Conservation (phyloP, 2,329 filamentous ascomycete species). For the Fusarium chaquense region DNA sequence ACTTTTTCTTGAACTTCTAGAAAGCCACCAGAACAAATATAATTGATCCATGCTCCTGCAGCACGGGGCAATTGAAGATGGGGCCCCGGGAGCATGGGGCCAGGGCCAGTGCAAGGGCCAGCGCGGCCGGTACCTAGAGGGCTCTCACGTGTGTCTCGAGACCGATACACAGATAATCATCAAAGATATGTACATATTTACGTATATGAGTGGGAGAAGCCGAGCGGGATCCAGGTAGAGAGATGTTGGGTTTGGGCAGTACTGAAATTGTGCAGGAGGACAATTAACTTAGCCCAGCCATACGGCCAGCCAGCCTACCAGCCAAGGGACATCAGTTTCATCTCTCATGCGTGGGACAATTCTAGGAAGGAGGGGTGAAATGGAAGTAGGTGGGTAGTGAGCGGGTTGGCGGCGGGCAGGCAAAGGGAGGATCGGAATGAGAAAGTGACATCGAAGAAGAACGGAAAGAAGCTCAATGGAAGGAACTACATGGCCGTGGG, state of each 20-base stretch:
- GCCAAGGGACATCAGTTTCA: constrained; percentile 3
- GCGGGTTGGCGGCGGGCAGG: not conserved
- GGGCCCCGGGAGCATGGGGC: constrained; percentile 39
- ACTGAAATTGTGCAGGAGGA: constrained; percentile 7
- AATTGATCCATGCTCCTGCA: constrained; percentile 40
- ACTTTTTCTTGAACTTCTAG: constrained; percentile 43
- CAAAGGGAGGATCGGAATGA: constrained; percentile 29
- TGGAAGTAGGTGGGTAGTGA: constrained; percentile 15
- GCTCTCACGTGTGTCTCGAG: constrained; percentile 22
- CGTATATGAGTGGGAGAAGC: not conserved
- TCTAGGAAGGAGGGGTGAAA: constrained; percentile 26
- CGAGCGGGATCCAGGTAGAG: constrained; percentile 10
- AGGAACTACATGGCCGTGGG: constrained; percentile 27
- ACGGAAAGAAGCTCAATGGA: constrained; percentile 41
- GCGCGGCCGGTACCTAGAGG: constrained; percentile 16
- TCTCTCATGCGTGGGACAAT: constrained; percentile 16
- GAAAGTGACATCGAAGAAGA: constrained; percentile 32
- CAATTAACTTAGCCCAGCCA: not conserved
- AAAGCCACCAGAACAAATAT: constrained; percentile 46
- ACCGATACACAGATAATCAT: constrained; percentile 4
- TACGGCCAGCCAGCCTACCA: not conserved
- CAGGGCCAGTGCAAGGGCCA: constrained; percentile 25
- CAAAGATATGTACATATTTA: not conserved
- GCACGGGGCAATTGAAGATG: constrained; percentile 44
- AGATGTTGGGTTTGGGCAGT: not conserved